Evolutionary conservation across 176 grass and related monocot species (phyloP).

Genomic region (Oryza nivara): DNA sequence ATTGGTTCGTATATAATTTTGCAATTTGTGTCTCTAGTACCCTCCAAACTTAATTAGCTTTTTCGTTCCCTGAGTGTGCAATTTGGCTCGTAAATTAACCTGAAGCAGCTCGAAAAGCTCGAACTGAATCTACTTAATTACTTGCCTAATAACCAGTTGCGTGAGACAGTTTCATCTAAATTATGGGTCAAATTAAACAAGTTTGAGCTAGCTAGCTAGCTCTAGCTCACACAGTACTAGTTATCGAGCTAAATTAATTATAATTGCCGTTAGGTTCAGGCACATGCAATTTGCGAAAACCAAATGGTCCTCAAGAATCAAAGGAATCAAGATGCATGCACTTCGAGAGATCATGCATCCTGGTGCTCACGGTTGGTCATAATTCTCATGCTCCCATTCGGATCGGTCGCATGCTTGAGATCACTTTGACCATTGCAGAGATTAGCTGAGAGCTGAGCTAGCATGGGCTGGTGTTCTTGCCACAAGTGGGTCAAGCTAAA

Average conservation of each 20-base stretch:
- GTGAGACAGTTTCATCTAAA: neutral
- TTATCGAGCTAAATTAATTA: neutral
- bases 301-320: conserved; percentile 8
- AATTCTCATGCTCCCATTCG: neutral
- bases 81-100: neutral
- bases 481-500: conserved; percentile 37
- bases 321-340: conserved; percentile 37
- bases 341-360: conserved; percentile 15
- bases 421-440: conserved; percentile 37
- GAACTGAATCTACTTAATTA: neutral
- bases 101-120: neutral
- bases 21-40: neutral
- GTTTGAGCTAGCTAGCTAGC: neutral
- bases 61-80: neutral
- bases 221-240: neutral
- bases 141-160: conserved; percentile 2
- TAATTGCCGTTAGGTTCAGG: neutral
- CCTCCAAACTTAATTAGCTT: neutral
- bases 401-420: conserved; percentile 38
- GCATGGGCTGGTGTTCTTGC: conserved; percentile 40
- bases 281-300: conserved; percentile 31
- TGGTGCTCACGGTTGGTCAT: conserved; percentile 7
- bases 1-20: neutral
- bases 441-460: conserved; percentile 15
- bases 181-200: conserved; percentile 10